Evolutionary conservation across 257 asterid species (phyloP).

Genomic region (Pogostemon cablin): DNA sequence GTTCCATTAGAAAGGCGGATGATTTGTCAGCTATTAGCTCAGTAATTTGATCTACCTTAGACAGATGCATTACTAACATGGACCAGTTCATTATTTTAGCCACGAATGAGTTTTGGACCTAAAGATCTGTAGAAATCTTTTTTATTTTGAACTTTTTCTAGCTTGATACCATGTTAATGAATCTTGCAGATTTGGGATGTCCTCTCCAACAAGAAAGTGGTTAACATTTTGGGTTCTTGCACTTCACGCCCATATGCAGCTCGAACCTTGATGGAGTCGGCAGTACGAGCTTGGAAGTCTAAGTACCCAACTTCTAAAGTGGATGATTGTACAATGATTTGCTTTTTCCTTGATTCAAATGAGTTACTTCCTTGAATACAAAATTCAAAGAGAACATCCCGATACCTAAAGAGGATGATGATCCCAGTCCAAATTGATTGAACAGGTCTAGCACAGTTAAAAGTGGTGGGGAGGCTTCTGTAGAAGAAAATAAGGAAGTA

Average conservation of each 20-base stretch:
- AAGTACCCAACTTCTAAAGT: constrained; percentile 84
- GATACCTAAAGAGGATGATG: constrained; percentile 33
- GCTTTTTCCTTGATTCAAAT: constrained; percentile 73
- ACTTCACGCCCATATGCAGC: constrained; percentile 60
- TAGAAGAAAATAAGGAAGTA: constrained; percentile 40
- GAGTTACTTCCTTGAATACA: constrained; percentile 36
- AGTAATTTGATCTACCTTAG: too few relatives aligned
- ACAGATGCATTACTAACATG: constrained; percentile 59
- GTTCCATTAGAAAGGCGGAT: too few relatives aligned
- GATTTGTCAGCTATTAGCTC: too few relatives aligned
- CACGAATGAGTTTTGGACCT: constrained; percentile 71
- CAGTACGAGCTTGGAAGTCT: constrained; percentile 69
- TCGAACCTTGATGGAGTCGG: constrained; percentile 60
- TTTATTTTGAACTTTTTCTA: not conserved
- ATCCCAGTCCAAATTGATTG: constrained; percentile 32
- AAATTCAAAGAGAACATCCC: constrained; percentile 44
- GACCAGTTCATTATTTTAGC: constrained; percentile 83
- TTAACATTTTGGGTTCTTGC: constrained; percentile 60
- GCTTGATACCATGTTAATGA: not conserved
- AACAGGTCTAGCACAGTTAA: constrained; percentile 41
- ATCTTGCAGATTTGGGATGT: constrained; percentile 80
- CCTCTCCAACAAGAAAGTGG: constrained; percentile 79
- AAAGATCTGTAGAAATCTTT: not conserved
- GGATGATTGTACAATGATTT: constrained; percentile 80
- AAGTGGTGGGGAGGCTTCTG: constrained; percentile 25